Base-by-base conservation (phyloP, 2,329 filamentous ascomycete genomes). In the Fusarium vanettenii region DNA sequence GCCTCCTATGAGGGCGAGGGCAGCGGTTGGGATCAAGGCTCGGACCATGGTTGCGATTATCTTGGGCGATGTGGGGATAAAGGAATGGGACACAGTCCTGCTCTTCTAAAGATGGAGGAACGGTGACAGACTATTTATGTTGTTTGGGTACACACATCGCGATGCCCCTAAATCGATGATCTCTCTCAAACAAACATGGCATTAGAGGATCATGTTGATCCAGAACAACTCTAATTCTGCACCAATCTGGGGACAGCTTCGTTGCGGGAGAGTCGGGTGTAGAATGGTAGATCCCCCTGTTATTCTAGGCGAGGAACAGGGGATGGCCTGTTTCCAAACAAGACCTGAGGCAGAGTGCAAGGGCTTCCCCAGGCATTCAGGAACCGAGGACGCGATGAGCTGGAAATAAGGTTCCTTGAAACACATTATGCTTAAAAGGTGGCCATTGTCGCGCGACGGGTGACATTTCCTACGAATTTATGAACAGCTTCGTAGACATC, bases 1-100 rank as follows among this genome's bases (percentile, higher is more conserved):
- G 22, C 72, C 52, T 18, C 85, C 83, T 62, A 79, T 79, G 35
- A 87, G 81, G 50, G 85, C 85, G 22, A 88, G 79, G 65, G 81
- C 81, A 48, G 82, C 79, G 14, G 85, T 78, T 70, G 87, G 62
- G 64, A 83, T 61, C 62, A 75, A 77, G 70, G 82, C 67, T 33
- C 79, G 77, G 33, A 80, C 73, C 84, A 86, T 85, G 60, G 31
- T 79, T 65, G 62, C 20, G 29, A 33, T 52, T 56, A 18, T 60
- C 16, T 43, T 60, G 16, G 10, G 35, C 33, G 55, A 57, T 37
- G 16, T 59, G 35, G 20, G 20, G 9, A 41, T 60, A 35, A 41
- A 22, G 16, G 25, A 41, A 27, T 41, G 57, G 57, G 57, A 41
- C 57, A 41, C 57, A 60, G 57, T 41, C 57, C 31, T 41, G 35